Base-by-base conservation (phyloP, 768 basidiomycete genomes). In the Russula virescens region DNA sequence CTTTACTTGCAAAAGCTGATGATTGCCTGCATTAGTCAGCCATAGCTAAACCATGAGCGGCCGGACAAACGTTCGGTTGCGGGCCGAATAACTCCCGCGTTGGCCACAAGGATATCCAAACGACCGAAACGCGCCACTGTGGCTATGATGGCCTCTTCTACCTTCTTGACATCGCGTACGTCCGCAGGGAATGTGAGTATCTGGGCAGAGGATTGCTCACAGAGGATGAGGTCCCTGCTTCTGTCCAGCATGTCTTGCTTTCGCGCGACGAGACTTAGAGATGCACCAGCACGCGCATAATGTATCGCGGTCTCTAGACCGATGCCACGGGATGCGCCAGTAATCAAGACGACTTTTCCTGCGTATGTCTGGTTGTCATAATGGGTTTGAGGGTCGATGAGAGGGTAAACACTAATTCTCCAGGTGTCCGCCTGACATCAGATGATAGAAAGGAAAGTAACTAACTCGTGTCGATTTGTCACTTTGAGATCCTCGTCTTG, bases 301-400 rank as follows among this genome's bases (percentile, higher is more conserved):
- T 58, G 21, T 26, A 60, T 19, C 4, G 68, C 61, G 0, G 58
- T 61, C 48, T 60, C 66, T 10, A 57, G 25, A 18, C 69, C 69
- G 26, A 70, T 66, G 42, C 67, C 66, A 9, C 58, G 58, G 0
- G 55, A 61, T 28, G 60, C 62, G 14, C 69, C 69, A 6, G 69
- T 69, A 54, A 69, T 61, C 43, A 69, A 43, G 10, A 68, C 69
- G 23, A 68, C 67, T 43, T 68, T 68, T 18, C 62, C 69, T n/a
- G 42, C 52, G 26, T 18, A 59, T 0, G 56, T 59, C 52, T 63
- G 51, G 38, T 21, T 21, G n/a, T 59, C 48, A 26, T 59, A 63
- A 16, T 54, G 57, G 9, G 23, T 10, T 38, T 53, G 23, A 2
- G 63, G 58, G 31, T 63, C 58, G 57, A 63, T 59, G 6, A 53